Evolutionary conservation across 805 yeast genomes (phyloP), one percentile per base, ranked within the genome.

Genomic region (Clavispora fructus): DNA sequence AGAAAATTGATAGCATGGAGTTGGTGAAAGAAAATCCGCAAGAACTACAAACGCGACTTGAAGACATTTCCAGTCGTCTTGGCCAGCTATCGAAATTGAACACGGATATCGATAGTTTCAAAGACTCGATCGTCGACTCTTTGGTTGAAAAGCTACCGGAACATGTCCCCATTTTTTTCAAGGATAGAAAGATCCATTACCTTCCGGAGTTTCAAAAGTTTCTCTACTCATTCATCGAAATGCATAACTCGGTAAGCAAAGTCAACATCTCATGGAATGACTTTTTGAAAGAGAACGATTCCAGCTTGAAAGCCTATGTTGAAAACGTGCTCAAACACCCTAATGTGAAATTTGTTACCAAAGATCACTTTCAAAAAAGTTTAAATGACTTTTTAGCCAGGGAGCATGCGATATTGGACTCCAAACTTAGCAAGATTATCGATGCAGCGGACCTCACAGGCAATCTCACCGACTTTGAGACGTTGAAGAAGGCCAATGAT

Each of bases 121-220:
- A 61, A 32, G 32, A 41, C 7, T 53, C 57, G 2, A 47, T 63
- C n/a, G 37, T 61, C 26, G 42, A 49, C 7, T 54, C 59, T 2
- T 47, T 65, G 7, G 26, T 62, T 1, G 49, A 51, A 4, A 40
- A 50, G 3, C 52, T 70, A 17, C 73, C 74, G 4, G 50, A 56
- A 3, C 58, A 60, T 25, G 52, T 68, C 11, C 74, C 74, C 0
- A 62, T 65, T 1, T 66, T 59, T 48, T 49, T 62, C 19, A 62
- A 63, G 42, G 55, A 70, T 43, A 54, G 56, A 11, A 64, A 66
- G 41, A 57, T 71, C n/a, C 73, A 67, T 44, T 65, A 64, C 40
- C 46, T 62, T 4, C 74, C 75, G 0, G 73, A 69, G 46, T 71
- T 71, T 48, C 69, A 64, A 33, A 61, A 63, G 39, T 68, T 60